Evolutionary conservation across 139 green algal genomes (phyloP).

Genomic region (Coccomyxa sp.): DNA sequence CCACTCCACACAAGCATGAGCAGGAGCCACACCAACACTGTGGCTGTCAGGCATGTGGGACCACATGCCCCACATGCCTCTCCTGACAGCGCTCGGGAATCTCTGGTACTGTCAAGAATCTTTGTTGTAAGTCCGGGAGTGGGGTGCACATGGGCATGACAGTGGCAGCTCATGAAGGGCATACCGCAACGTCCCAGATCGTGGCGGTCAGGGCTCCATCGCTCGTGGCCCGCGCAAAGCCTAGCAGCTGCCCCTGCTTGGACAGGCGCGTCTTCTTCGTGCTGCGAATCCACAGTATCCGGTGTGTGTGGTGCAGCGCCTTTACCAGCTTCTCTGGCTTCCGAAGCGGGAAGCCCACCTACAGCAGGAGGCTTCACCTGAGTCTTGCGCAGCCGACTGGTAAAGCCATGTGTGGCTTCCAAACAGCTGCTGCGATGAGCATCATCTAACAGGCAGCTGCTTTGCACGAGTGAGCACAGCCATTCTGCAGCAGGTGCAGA

Average conservation of each 20-base stretch:
- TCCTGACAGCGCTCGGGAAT: too few relatives aligned
- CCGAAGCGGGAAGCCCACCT: conserved; percentile 79
- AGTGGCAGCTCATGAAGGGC: background rate
- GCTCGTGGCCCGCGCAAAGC: conserved; percentile 81
- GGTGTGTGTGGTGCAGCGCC: conserved; percentile 75
- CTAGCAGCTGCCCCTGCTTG: conserved; percentile 63
- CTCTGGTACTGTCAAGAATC: too few relatives aligned
- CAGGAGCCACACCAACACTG: too few relatives aligned
- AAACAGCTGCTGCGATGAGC: background rate
- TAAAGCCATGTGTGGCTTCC: background rate
- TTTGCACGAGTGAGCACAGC: too few relatives aligned
- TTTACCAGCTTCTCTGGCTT: conserved; percentile 59
- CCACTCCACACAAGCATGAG: too few relatives aligned
- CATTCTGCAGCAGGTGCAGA: too few relatives aligned
- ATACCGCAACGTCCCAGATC: conserved; percentile 86
- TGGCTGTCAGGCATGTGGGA: too few relatives aligned
- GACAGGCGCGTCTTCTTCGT: conserved; percentile 43
- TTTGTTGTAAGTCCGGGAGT: too few relatives aligned
- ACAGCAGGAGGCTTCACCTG: background rate
- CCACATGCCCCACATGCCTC: too few relatives aligned
- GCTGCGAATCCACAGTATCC: conserved; percentile 60
- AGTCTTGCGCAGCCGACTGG: background rate
- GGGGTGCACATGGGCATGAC: background rate
- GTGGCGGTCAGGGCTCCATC: conserved; percentile 74
- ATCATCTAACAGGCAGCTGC: background rate